Evolutionary conservation across 352 stramenopile genomes (phyloP).

Genomic region (Pythium pyrilobum): DNA sequence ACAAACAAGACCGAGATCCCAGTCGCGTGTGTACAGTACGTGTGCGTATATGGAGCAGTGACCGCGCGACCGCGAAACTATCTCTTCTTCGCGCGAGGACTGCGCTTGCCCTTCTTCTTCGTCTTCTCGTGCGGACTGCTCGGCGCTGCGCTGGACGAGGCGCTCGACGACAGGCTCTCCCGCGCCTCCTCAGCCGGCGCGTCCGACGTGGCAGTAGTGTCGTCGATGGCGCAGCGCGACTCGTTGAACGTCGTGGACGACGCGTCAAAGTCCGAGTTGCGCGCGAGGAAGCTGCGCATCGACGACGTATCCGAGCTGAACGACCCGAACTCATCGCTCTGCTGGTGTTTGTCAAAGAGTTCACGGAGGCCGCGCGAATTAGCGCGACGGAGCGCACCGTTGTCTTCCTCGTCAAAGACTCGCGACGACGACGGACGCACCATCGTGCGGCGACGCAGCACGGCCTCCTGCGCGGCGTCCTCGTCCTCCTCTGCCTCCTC

Average conservation of each 20-base stretch:
- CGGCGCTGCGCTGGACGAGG: no score
- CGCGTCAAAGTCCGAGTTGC: slow-evolving; percentile 7
- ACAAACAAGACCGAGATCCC: no score
- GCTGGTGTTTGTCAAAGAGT: slow-evolving; percentile 4
- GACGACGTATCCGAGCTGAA: slow-evolving; percentile 16
- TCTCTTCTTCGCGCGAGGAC: slow-evolving; percentile 1
- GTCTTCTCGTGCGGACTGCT: background rate
- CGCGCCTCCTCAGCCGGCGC: no score
- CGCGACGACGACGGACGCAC: slow-evolving; percentile 6
- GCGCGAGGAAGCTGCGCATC: slow-evolving; percentile 11
- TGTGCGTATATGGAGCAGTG: no score
- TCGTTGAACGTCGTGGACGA: background rate
- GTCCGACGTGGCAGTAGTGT: background rate
- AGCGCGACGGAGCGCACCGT: background rate
- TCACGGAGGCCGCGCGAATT: background rate
- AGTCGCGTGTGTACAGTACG: no score
- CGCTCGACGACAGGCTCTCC: no score
- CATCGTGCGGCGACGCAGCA: slow-evolving; percentile 2
- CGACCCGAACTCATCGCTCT: slow-evolving; percentile 7
- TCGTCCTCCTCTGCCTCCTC: slow-evolving; percentile 15
- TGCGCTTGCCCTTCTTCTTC: slow-evolving; percentile 18
- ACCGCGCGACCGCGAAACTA: slow-evolving; percentile 5
- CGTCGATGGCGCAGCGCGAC: slow-evolving; percentile 1
- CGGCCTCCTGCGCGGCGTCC: background rate
- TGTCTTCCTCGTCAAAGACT: slow-evolving; percentile 24